Base-by-base conservation (phyloP, 2,329 filamentous ascomycete species). In the Sodiomyces alkalinus region DNA sequence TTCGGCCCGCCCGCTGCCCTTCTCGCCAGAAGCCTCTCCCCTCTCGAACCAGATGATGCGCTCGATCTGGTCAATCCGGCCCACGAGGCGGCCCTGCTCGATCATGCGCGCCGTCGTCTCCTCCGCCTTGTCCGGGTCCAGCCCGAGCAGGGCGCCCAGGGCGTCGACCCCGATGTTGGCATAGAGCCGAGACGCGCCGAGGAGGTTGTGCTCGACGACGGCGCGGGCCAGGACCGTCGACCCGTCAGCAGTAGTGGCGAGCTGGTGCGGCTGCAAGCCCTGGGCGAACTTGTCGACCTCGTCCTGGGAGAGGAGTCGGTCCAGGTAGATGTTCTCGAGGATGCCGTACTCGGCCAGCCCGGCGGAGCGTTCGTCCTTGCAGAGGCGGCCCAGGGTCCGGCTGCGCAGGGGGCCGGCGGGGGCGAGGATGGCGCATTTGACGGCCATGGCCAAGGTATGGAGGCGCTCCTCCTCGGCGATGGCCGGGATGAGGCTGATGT, bases 241-340 rank as follows among this genome's bases (percentile, higher is more conserved):
- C 2, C 90, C 90, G 50, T 98, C 90, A 0, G 81, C 68, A 1
- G 83, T 94, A 37, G 72, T 76, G 15, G 90, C 90, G 3, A 94
- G 72, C 55, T 98, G 90, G 53, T 98, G 90, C 14, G 81, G 78
- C 31, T 74, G 68, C 27, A 98, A 63, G 28, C 74, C 76, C 41
- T 79, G 63, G 0, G 86, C 79, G 46, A 98, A 98, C 31, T 80
- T 75, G 20, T 75, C 72, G 22, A 94, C 83, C 55, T 98, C 90
- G n/a, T 64, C 68, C 0, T 78, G 72, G 1, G 72, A 70, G 27
- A 98, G 64, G 4, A 98, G 62, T 5, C 86, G 73, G 52, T 96
- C 83, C 27, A 96, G 65, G 52, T 92, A 93, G 72, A 98, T 96
- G 62, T 96, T 96, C 60, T 96, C 90, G 10, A 98, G 60, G 30